Evolutionary conservation across 1,284 basidiomycete species (phyloP).

Genomic region (Fomitiporia mediterranea): DNA sequence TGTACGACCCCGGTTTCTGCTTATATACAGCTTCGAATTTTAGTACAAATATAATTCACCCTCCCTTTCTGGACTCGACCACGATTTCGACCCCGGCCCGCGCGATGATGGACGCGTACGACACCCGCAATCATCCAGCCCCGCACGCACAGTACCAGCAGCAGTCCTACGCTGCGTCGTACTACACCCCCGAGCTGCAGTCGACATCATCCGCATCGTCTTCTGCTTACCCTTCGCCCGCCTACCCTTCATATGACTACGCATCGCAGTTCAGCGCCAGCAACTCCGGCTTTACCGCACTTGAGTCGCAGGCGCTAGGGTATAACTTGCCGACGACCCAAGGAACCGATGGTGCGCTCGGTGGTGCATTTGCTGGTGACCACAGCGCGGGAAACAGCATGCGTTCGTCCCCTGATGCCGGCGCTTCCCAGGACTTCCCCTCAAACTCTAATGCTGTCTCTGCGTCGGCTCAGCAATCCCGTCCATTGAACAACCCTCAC

Average conservation of each 20-base stretch:
- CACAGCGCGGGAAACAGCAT: constrained; percentile 1
- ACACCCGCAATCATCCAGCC: constrained; percentile 5
- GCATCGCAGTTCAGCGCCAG: constrained; percentile 1
- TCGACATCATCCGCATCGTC: constrained; percentile 1
- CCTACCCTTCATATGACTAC: constrained; percentile 9
- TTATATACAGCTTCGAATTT: not conserved
- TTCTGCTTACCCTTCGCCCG: constrained; percentile 8
- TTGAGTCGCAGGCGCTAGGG: not conserved
- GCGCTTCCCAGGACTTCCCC: not conserved
- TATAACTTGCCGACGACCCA: not conserved
- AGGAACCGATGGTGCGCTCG: not conserved
- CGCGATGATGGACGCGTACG: constrained; percentile 20
- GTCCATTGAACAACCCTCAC: not conserved
- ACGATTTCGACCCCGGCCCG: not conserved
- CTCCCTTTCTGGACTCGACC: not conserved
- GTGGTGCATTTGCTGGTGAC: not conserved
- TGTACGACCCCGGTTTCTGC: constrained; percentile 1
- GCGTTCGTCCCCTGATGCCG: not conserved
- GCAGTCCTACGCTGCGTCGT: not conserved
- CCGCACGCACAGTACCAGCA: constrained; percentile 13
- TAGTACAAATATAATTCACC: not conserved
- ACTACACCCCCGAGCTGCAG: not conserved
- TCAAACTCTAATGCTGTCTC: constrained; percentile 5
- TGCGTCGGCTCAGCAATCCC: not conserved
- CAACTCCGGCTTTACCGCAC: not conserved